Conservation (phyloP, 495 filamentous ascomycete species). For the Staphylotrichum tortipilum region DNA sequence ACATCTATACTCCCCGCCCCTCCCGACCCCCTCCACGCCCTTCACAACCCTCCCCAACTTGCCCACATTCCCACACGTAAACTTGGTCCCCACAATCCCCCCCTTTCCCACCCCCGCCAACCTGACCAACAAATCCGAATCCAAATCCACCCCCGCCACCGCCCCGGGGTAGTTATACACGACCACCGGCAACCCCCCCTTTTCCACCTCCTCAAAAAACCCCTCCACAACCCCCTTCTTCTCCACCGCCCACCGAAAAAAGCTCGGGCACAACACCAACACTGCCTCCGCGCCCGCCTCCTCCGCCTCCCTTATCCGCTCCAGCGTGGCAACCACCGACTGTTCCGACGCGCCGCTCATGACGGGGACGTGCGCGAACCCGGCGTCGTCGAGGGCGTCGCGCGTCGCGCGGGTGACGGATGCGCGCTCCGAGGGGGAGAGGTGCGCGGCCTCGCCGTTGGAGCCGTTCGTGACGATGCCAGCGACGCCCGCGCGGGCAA, state of each 20-base stretch:
- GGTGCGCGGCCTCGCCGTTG: slow-evolving; percentile 1
- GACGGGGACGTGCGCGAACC: neutral
- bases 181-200: neutral
- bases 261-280: neutral
- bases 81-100: neutral
- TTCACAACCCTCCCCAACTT: neutral
- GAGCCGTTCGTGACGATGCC: slow-evolving; percentile 1
- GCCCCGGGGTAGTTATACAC: neutral
- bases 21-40: neutral
- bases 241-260: neutral
- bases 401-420: neutral
- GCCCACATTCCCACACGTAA: neutral
- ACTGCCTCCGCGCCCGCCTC: neutral
- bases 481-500: neutral
- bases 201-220: neutral
- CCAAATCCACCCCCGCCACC: neutral
- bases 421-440: neutral
- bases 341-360: neutral
- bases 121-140: neutral
- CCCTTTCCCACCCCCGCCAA: neutral
- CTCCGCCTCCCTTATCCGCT: neutral
- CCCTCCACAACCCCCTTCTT: neutral
- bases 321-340: neutral
- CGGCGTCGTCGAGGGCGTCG: neutral
- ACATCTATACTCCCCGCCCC: neutral